phyloP scores from a whole-genome alignment of 345 rosid genomes.

The Syzygium jambos region DNA sequence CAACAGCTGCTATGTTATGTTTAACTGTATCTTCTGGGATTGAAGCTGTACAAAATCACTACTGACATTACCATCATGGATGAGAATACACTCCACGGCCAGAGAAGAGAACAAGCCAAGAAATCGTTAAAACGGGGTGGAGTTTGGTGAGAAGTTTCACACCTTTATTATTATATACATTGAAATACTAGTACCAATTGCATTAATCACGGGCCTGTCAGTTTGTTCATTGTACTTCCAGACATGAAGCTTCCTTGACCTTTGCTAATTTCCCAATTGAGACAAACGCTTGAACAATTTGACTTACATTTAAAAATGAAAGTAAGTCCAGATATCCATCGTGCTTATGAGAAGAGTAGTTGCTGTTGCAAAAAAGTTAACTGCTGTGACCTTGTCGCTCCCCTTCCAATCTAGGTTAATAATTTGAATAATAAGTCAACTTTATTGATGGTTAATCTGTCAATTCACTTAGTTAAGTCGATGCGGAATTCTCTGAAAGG shows the following conservation, averaged over 20 bases:
- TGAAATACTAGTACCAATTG: neutral
- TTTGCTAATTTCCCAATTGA: neutral
- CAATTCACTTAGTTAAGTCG: neutral
- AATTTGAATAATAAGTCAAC: neutral
- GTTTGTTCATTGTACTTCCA: neutral
- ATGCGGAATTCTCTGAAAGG: neutral
- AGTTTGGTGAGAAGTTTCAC: neutral
- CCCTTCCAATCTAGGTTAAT: neutral
- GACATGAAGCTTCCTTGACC: neutral
- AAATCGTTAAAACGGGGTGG: neutral
- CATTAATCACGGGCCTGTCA: neutral
- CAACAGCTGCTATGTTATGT: neutral
- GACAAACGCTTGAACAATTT: neutral
- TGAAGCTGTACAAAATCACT: neutral
- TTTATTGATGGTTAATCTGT: neutral
- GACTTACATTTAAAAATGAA: neutral
- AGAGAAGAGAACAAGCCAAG: neutral
- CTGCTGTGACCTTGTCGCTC: neutral
- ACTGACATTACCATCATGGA: neutral
- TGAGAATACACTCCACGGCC: neutral
- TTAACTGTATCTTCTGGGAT: neutral
- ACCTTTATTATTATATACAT: neutral
- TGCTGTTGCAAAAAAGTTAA: neutral
- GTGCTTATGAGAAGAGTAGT: neutral
- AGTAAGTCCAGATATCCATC: neutral